A percentile compares a stretch with the other conserved stretches of the same genome.
phyloP scores from a whole-genome alignment of 257 asterid genomes.

The Primulina tabacum region DNA sequence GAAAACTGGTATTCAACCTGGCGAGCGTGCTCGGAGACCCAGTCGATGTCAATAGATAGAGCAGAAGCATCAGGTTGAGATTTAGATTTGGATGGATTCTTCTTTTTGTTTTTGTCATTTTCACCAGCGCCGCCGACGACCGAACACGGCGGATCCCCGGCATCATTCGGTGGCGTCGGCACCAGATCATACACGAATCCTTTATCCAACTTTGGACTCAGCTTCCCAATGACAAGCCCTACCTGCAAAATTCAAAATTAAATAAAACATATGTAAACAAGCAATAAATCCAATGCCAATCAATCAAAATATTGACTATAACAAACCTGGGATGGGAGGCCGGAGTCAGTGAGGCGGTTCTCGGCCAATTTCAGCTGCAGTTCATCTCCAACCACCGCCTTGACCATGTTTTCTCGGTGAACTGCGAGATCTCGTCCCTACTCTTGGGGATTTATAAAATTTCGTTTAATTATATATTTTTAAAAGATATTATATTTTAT shows the following conservation, averaged over 20 bases:
- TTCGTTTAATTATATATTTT: no score
- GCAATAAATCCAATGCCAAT: neutral
- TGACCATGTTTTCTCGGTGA: conserved; percentile 57
- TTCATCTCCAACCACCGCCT: conserved; percentile 76
- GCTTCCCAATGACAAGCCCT: conserved; percentile 86
- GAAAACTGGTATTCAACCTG: conserved; percentile 51
- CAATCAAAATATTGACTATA: neutral
- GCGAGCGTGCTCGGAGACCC: conserved; percentile 95
- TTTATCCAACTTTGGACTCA: conserved; percentile 65
- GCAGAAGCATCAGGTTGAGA: conserved; percentile 56
- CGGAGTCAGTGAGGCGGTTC: conserved; percentile 61
- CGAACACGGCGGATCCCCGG: conserved; percentile 73
- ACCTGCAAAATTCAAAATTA: conserved; percentile 38
- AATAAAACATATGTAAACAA: neutral
- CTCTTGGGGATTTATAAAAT: no score
- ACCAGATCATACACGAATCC: conserved; percentile 83
- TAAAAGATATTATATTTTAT: no score
- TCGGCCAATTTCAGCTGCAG: conserved; percentile 58
- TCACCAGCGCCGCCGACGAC: conserved; percentile 48
- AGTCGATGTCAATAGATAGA: conserved; percentile 68
- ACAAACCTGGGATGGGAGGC: conserved; percentile 57
- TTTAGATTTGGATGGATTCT: conserved; percentile 58
- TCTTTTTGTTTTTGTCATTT: conserved; percentile 45
- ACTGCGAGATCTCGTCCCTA: neutral
- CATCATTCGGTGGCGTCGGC: conserved; percentile 86